These are phyloP conservation scores for Floccularia luteovirens DNA, from an alignment of 768 basidiomycete species.

Conservation along the genomic window DNA sequence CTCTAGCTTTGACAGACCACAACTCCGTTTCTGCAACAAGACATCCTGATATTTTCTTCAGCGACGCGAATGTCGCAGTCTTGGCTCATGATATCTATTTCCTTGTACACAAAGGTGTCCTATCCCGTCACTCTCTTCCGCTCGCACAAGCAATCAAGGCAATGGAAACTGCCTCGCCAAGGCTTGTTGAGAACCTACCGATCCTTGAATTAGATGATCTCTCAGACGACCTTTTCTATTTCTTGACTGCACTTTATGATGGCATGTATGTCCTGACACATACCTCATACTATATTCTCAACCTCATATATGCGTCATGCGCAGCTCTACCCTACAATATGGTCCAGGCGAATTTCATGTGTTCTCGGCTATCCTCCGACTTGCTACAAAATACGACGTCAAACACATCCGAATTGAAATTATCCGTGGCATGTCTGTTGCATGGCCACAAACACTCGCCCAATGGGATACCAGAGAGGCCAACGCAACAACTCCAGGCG, in stretches of 20 bases:
- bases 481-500: constrained; percentile 38
- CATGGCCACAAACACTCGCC: constrained; percentile 56
- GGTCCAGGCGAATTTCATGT: constrained; percentile 42
- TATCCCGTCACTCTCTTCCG: constrained; percentile 55
- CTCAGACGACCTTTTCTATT: constrained; percentile 46
- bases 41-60: constrained; percentile 52
- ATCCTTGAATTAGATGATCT: constrained; percentile 48
- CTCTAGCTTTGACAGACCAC: constrained; percentile 9
- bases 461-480: constrained; percentile 66
- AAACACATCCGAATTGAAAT: constrained; percentile 49
- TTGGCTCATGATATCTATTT: constrained; percentile 54
- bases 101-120: constrained; percentile 58
- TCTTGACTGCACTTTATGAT: constrained; percentile 64
- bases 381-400: constrained; percentile 60
- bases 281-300: neutral
- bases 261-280: constrained; percentile 44
- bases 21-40: constrained; percentile 17
- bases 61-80: constrained; percentile 64
- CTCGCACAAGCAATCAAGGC: constrained; percentile 32
- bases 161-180: constrained; percentile 15
- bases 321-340: constrained; percentile 39
- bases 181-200: constrained; percentile 48
- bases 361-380: constrained; percentile 49
- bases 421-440: constrained; percentile 37
- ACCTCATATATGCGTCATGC: neutral